phyloP scores from a whole-genome alignment of 306 rosid species.

The Cicer chorassanicum region DNA sequence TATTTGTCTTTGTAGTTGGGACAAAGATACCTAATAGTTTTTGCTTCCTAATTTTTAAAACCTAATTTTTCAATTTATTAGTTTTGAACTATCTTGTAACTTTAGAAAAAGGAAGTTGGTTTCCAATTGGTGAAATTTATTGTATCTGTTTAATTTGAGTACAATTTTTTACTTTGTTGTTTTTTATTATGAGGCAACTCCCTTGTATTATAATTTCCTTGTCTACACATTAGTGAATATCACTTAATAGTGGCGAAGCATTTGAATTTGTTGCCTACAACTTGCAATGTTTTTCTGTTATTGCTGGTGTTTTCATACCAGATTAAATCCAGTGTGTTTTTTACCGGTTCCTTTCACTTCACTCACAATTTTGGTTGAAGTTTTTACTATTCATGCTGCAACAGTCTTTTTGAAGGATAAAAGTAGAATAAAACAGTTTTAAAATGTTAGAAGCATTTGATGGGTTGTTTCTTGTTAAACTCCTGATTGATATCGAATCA shows the following conservation, averaged over 20 bases:
- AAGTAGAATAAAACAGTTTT: background rate
- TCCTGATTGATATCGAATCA: too few species aligned
- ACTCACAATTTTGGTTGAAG: background rate
- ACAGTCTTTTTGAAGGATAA: background rate
- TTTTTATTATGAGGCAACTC: background rate
- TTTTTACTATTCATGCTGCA: background rate
- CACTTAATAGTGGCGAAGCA: too few species aligned
- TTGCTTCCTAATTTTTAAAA: background rate
- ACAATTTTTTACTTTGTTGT: background rate
- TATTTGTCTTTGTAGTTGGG: background rate
- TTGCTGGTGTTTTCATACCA: too few species aligned
- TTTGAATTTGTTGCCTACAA: constrained; percentile 34
- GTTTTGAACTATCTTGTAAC: background rate
- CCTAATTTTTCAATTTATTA: background rate
- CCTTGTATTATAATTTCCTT: background rate
- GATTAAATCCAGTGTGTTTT: too few species aligned
- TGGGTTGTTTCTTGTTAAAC: background rate
- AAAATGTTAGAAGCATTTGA: background rate
- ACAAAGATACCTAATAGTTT: too few species aligned
- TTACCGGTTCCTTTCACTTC: too few species aligned
- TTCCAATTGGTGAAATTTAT: background rate
- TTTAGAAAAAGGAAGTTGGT: background rate
- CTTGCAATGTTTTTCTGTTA: background rate
- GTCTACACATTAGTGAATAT: background rate
- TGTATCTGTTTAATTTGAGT: too few species aligned